Evolutionary conservation across 192 early-diverging fungal genomes (phyloP).

Genomic region (Cetraspora pellucida): DNA sequence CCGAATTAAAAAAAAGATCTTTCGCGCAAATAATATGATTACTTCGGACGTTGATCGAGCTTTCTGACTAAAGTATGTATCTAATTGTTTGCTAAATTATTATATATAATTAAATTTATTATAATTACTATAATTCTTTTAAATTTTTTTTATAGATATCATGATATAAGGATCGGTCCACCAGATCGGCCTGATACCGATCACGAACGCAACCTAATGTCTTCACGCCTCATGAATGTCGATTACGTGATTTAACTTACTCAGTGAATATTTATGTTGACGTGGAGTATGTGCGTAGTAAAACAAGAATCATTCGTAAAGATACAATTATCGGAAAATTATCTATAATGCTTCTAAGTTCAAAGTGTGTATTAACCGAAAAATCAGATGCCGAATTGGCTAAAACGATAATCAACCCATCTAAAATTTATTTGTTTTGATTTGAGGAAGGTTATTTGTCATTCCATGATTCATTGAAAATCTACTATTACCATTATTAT

Average conservation of each 20-base stretch:
- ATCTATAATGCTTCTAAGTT: conserved; percentile 95
- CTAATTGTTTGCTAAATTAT: not conserved
- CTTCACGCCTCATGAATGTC: conserved; percentile 94
- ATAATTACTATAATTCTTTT: not conserved
- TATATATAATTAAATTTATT: not conserved
- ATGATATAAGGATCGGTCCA: conserved; percentile 80
- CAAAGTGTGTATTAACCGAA: conserved; percentile 78
- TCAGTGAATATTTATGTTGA: conserved; percentile 91
- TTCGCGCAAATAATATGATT: conserved; percentile 87
- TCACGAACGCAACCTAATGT: conserved; percentile 63
- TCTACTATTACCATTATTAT: too few species aligned
- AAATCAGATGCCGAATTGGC: conserved; percentile 84
- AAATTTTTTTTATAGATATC: conserved; percentile 65
- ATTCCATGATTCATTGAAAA: too few species aligned
- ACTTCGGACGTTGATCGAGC: conserved; percentile 90
- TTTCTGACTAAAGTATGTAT: conserved; percentile 83
- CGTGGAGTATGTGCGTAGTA: conserved; percentile 87
- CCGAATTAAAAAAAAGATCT: conserved; percentile 92
- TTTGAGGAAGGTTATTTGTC: not conserved
- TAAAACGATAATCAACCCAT: too few species aligned
- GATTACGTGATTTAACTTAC: conserved; percentile 94
- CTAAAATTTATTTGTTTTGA: not conserved
- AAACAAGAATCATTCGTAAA: conserved; percentile 74
- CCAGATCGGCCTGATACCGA: conserved; percentile 78
- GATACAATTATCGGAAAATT: conserved; percentile 87